Evolutionary conservation across 768 basidiomycete genomes (phyloP).

Genomic region (Mycena rebaudengoi): DNA sequence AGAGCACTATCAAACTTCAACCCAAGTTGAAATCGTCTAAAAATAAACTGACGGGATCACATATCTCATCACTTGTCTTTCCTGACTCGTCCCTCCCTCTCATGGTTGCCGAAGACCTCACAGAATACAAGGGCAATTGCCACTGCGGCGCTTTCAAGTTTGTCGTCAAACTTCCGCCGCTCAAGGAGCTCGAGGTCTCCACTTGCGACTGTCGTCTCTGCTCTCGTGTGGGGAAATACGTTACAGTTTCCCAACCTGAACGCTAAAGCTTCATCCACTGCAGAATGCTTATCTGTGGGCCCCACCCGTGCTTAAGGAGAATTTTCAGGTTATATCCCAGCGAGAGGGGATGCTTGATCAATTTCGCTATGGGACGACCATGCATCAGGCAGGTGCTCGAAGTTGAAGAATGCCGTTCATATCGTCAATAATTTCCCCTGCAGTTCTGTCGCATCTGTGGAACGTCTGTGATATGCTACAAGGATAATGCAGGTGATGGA

Average conservation of each 20-base stretch:
- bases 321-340: neutral
- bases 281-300: slow-evolving; percentile 13
- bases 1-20: too few relatives aligned
- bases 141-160: slow-evolving; percentile 21
- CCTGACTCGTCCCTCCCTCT: neutral
- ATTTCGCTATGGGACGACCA: slow-evolving; percentile 6
- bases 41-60: too few relatives aligned
- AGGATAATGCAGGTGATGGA: neutral
- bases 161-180: neutral
- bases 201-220: slow-evolving; percentile 14
- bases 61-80: neutral
- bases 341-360: neutral
- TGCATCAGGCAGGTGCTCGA: too few relatives aligned
- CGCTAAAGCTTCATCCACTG: neutral
- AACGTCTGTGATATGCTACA: slow-evolving; percentile 9
- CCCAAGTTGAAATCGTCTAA: too few relatives aligned
- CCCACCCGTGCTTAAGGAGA: neutral
- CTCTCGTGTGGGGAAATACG: neutral
- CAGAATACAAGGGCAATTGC: slow-evolving; percentile 5
- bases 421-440: neutral
- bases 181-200: neutral
- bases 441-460: slow-evolving; percentile 18
- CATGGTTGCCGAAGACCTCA: neutral
- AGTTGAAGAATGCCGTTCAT: neutral
- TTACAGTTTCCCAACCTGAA: neutral